Conservation (phyloP, 169 alveolate genomes). For the Eimeria sp. region DNA sequence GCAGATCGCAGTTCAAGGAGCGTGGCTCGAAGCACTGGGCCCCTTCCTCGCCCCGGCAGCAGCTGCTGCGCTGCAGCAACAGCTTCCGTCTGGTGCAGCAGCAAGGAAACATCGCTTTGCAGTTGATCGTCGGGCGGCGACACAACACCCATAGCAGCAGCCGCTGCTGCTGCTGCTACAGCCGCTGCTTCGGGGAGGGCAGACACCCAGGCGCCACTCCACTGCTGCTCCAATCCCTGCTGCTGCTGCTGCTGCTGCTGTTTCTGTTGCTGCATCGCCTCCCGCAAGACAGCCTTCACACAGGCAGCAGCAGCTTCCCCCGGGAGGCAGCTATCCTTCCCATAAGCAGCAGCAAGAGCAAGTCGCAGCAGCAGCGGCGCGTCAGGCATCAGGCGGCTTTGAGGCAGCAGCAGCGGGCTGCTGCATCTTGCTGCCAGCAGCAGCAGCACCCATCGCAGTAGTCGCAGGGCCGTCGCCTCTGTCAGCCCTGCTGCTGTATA, state of each 20-base stretch:
- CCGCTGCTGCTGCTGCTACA: slow-evolving; percentile 54
- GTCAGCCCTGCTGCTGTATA: not conserved
- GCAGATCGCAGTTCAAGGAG: slow-evolving; percentile 24
- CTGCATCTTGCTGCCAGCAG: slow-evolving; percentile 42
- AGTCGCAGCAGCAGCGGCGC: slow-evolving; percentile 51
- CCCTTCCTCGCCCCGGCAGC: not conserved
- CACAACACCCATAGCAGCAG: slow-evolving; percentile 41
- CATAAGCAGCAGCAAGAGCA: slow-evolving; percentile 27
- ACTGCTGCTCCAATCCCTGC: not conserved
- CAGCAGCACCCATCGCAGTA: slow-evolving; percentile 70
- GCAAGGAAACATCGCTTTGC: slow-evolving; percentile 13
- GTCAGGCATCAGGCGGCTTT: slow-evolving; percentile 1
- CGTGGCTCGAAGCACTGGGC: not conserved
- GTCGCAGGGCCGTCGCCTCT: slow-evolving; percentile 39
- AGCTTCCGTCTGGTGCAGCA: slow-evolving; percentile 48
- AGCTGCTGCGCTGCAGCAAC: slow-evolving; percentile 49
- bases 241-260: slow-evolving; percentile 29
- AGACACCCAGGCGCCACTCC: not conserved
- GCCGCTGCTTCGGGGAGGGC: not conserved
- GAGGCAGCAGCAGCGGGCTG: slow-evolving; percentile 25
- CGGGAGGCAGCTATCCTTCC: slow-evolving; percentile 24
- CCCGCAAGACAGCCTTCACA: slow-evolving; percentile 9
- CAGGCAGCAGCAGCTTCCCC: slow-evolving; percentile 3
- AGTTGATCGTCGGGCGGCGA: slow-evolving; percentile 6
- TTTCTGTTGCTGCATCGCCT: slow-evolving; percentile 15